Base-by-base conservation (phyloP, 768 basidiomycete genomes). In the Galerina sulciceps region DNA sequence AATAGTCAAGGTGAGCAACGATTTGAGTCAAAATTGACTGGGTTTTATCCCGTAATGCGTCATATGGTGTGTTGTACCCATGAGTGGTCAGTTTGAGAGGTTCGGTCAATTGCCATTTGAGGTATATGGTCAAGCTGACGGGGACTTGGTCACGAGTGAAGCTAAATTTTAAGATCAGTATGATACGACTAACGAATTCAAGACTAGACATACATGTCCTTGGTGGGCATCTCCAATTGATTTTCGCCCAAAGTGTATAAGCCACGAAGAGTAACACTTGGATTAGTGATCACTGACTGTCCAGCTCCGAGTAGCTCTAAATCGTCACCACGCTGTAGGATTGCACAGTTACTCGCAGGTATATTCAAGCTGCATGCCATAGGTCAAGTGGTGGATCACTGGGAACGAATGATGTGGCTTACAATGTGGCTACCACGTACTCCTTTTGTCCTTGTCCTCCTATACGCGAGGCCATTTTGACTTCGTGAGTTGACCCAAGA, bases 101-200 rank as follows among this genome's bases (percentile, higher is more conserved):
- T 65, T 82, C 79, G 6, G 76, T 76, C 43, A 79, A 70, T 63
- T 78, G 81, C 89, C 90, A 94, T 71, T 93, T 92, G 49, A 94
- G 79, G 69, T 93, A 94, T 60, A 94, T 88, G 4, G 88, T 91
- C 70, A 93, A 74, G 73, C 87, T 85, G 59, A 93, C 92, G 23
- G 92, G 92, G 9, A 93, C 92, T 75, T 94, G 91, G 64, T 93
- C 92, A 40, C 90, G 86, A 2, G 93, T 93, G 73, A 90, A 93
- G 64, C 90, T 90, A 60, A 10, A 45, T 49, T 23, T 3, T 46
- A 1, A 31, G 8, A 35, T 45, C 44, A 55, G 44, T 26, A 43
- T 17, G 15, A 4, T 4, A 17, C 43, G 31, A 34, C 35, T 10
- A 40, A 15, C 11, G 4, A 15, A 18, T 54, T 41, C 15, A 31